Percentiles rank a stretch among this genome's conserved stretches.
Conservation (phyloP, 805 yeast genomes). For the Blastobotrys chiropterorum region DNA sequence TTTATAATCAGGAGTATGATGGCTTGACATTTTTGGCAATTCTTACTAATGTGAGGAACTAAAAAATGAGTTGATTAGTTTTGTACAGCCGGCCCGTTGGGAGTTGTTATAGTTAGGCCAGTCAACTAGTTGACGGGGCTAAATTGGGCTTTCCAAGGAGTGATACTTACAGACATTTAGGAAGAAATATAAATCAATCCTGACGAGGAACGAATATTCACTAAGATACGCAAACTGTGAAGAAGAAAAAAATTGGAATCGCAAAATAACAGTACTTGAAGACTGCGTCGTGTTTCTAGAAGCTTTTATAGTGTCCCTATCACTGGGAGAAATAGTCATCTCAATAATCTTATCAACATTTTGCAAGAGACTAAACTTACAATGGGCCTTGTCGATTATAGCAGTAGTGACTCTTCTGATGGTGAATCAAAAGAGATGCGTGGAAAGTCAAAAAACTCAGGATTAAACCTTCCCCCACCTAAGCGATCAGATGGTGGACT, state of each 20-base stretch:
- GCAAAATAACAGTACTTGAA: no score
- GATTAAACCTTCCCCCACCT: constrained; percentile 6
- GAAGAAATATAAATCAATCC: no score
- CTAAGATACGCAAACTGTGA: no score
- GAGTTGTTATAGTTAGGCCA: no score
- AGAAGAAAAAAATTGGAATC: not conserved
- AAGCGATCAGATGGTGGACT: not conserved
- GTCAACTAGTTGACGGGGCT: not conserved
- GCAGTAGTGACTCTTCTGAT: constrained; percentile 4
- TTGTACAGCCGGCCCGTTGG: not conserved
- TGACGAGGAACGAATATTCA: no score
- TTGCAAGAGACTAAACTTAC: no score
- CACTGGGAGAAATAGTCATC: not conserved
- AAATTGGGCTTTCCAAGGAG: no score
- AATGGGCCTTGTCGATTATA: constrained; percentile 16
- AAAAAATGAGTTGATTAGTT: not conserved
- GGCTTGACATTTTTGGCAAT: not conserved
- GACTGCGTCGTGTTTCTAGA: no score
- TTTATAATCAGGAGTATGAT: not conserved
- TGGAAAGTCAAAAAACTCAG: not conserved
- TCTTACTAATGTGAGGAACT: not conserved
- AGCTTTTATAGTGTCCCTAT: not conserved
- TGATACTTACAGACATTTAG: no score
- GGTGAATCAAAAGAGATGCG: constrained; percentile 5
- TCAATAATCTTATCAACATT: not conserved